Conservation (phyloP, 108 stramenopile genomes). For the Stephanodiscus triporus region DNA sequence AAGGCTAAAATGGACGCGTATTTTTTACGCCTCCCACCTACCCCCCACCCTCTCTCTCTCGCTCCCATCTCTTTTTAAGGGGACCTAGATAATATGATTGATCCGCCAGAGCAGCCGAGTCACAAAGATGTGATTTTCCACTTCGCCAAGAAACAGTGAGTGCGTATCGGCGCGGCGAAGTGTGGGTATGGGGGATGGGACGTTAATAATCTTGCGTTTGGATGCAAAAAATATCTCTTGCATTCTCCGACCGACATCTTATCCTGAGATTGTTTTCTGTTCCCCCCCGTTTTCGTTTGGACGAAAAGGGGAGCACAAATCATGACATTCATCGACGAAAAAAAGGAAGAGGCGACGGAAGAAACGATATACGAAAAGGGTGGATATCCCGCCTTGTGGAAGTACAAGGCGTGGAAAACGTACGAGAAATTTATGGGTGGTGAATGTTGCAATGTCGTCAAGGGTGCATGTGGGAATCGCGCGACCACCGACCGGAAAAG, state of each 20-base stretch:
- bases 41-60: no score
- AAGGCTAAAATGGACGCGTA: no score
- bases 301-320: not conserved
- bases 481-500: not conserved
- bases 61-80: no score
- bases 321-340: slow-evolving; percentile 31
- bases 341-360: slow-evolving; percentile 29
- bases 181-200: not conserved
- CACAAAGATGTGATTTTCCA: not conserved
- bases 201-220: no score
- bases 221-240: no score
- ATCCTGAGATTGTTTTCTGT: no score
- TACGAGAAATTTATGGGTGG: not conserved
- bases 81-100: no score
- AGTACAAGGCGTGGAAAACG: slow-evolving; percentile 32
- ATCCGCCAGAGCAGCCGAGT: not conserved
- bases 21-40: no score
- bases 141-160: not conserved
- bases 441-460: not conserved
- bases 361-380: slow-evolving; percentile 28
- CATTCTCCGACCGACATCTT: not conserved
- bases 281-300: no score
- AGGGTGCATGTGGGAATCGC: not conserved
- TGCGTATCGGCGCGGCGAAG: not conserved
- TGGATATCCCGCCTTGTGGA: slow-evolving; percentile 26